Evolutionary conservation across 106 monocot species (phyloP), one percentile per base, ranked within the genome.

Genomic region (Dendrobium chrysotoxum): DNA sequence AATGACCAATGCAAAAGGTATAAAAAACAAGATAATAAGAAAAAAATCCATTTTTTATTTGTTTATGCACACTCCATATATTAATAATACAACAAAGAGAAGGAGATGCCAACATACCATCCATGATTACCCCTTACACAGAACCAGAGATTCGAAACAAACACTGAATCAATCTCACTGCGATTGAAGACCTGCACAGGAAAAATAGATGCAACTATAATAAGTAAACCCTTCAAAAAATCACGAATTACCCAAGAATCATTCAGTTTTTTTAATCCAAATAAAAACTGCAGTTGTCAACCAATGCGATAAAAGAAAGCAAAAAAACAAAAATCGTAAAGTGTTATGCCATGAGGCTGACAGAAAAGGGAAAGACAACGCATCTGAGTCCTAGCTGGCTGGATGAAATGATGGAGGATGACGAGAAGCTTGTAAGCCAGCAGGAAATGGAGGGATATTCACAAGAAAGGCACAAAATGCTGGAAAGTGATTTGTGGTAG

Each of bases 81-180:
- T 25, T 25, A 65, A 25, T 35, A 70, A 70, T 35, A 2, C 0
- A 35, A 70, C 70, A 70, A 16, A 70, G 35, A 28, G 35, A 70
- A 70, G 35, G 35, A 70, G 31, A 28, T 21, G 70, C 31, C 70
- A 28, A 70, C 70, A 70, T 70, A 70, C 70, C 70, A 35, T 70
- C 70, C 70, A 70, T 70, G 35, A 70, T 70, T 70, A 15, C 0
- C 4, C 70, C 70, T 35, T 31, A 70, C 4, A 11, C 70, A 31
- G 70, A 70, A 28, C 70, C 10, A 15, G 35, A 70, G 17, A 70
- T 61, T 4, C 26, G 4, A 8, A 25, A n/a, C 25, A 65, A 65
- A 65, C n/a, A 65, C 25, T 65, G 26, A 65, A 26, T 26, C 26
- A 26, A 23, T 70, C 70, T 23, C 31, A 70, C 30, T 35, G 35